These are phyloP conservation scores for Cadophora sp. DNA, from an alignment of 2,329 filamentous ascomycete species.

Conservation along the genomic window DNA sequence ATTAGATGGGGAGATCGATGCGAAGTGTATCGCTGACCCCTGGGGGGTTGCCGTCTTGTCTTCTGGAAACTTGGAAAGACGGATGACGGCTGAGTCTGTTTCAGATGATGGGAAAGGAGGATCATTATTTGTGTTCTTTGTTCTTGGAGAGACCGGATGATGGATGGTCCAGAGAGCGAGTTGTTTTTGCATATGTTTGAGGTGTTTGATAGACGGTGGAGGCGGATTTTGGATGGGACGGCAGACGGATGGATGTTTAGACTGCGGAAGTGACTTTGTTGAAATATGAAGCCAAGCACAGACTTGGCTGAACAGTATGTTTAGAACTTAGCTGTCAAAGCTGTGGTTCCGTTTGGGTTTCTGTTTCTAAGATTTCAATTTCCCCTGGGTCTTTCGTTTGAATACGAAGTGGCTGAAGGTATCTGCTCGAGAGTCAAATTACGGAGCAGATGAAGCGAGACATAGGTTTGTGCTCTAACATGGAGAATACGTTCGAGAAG, in stretches of 20 bases:
- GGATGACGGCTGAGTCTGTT: constrained; percentile 6
- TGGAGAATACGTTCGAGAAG: too few relatives aligned
- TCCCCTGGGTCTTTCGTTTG: not conserved
- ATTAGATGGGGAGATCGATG: constrained; percentile 5
- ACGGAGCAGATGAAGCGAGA: too few relatives aligned
- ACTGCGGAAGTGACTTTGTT: not conserved
- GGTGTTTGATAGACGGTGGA: not conserved
- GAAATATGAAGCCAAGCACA: not conserved
- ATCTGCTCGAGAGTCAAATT: not conserved
- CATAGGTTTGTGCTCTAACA: too few relatives aligned
- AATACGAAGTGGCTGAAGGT: not conserved
- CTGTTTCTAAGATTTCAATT: not conserved
- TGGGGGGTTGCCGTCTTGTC: not conserved
- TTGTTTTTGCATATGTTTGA: constrained; percentile 1
- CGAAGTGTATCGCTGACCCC: not conserved
- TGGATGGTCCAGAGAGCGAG: not conserved
- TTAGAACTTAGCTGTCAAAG: not conserved
- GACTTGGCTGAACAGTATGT: not conserved
- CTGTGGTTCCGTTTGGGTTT: not conserved
- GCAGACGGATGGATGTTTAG: not conserved
- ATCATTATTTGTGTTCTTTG: not conserved
- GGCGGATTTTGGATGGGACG: not conserved
- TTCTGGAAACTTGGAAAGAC: not conserved
- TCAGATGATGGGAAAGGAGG: not conserved
- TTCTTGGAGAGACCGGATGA: constrained; percentile 6